Conservation (phyloP, 2,329 filamentous ascomycete genomes). For the Xylaria sp. region DNA sequence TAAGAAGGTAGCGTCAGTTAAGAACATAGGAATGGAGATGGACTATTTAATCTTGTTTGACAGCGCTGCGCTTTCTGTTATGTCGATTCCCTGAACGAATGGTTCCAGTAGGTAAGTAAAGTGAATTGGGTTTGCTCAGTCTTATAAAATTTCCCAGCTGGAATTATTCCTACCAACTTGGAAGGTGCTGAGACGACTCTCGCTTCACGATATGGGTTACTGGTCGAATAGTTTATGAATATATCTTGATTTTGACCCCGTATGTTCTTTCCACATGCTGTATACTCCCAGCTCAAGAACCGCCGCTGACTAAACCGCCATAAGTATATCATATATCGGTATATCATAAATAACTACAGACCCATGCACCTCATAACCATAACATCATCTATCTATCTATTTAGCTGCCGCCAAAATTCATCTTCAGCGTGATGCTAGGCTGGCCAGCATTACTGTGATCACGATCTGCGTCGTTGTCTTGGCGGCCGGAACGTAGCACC, state of each 20-base stretch:
- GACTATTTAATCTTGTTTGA: neutral
- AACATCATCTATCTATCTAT: neutral
- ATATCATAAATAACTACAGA: neutral
- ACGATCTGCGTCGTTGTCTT: slow-evolving; percentile 55
- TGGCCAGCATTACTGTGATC: slow-evolving; percentile 59
- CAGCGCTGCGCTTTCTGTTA: neutral
- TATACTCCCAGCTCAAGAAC: neutral
- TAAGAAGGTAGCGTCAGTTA: neutral
- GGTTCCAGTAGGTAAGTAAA: neutral
- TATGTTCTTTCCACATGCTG: neutral
- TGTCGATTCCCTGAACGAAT: neutral
- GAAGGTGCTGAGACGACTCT: neutral
- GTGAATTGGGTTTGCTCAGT: neutral
- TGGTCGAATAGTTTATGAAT: neutral
- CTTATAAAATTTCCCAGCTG: neutral
- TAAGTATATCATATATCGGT: slow-evolving; percentile 25
- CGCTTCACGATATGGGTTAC: neutral
- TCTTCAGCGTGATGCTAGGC: slow-evolving; percentile 92
- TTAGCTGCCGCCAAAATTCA: slow-evolving; percentile 76
- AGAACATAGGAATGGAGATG: too few relatives aligned
- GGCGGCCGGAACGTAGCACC: slow-evolving; percentile 74
- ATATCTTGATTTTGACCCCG: slow-evolving; percentile 2
- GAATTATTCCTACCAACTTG: neutral
- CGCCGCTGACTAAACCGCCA: neutral
- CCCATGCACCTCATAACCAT: neutral